phyloP scores from a whole-genome alignment of 495 filamentous ascomycete species.

The Penicillium macrosclerotiorum region DNA sequence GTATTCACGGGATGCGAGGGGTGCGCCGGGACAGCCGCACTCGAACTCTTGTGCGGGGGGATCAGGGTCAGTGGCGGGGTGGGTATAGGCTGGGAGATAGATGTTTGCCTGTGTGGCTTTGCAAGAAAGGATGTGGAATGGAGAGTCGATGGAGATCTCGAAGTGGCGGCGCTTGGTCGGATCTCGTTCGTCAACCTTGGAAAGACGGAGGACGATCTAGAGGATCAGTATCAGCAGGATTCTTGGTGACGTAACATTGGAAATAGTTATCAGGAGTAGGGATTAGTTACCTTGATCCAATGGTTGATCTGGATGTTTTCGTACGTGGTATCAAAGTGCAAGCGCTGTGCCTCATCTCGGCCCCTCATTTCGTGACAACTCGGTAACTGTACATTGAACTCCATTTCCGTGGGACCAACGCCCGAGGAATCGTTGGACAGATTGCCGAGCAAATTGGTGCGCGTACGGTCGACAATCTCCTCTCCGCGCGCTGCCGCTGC shows the following conservation, averaged over 20 bases:
- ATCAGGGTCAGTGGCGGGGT: slow-evolving; percentile 50
- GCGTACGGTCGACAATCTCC: slow-evolving; percentile 51
- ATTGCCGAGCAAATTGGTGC: slow-evolving; percentile 78
- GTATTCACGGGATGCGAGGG: slow-evolving; percentile 36
- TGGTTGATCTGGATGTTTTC: slow-evolving; percentile 95
- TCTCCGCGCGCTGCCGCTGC: slow-evolving; percentile 58
- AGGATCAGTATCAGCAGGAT: not conserved
- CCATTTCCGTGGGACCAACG: slow-evolving; percentile 91
- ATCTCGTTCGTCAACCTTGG: slow-evolving; percentile 78
- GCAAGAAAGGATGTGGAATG: slow-evolving; percentile 93
- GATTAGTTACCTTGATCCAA: slow-evolving; percentile 87
- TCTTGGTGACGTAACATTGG: not conserved
- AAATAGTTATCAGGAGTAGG: not conserved
- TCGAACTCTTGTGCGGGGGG: slow-evolving; percentile 53
- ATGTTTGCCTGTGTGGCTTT: slow-evolving; percentile 90
- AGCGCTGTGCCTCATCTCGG: slow-evolving; percentile 65
- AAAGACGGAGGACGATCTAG: slow-evolving; percentile 95
- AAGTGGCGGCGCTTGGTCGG: slow-evolving; percentile 86
- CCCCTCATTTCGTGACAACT: slow-evolving; percentile 85
- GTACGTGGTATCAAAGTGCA: slow-evolving; percentile 95
- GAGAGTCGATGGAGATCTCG: slow-evolving; percentile 98
- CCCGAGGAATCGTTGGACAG: slow-evolving; percentile 59
- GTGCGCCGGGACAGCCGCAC: slow-evolving; percentile 77
- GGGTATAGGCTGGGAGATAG: slow-evolving; percentile 79
- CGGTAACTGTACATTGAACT: slow-evolving; percentile 92